Evolutionary conservation across 495 filamentous ascomycete genomes (phyloP).

Genomic region (Corynascus novoguineensis): DNA sequence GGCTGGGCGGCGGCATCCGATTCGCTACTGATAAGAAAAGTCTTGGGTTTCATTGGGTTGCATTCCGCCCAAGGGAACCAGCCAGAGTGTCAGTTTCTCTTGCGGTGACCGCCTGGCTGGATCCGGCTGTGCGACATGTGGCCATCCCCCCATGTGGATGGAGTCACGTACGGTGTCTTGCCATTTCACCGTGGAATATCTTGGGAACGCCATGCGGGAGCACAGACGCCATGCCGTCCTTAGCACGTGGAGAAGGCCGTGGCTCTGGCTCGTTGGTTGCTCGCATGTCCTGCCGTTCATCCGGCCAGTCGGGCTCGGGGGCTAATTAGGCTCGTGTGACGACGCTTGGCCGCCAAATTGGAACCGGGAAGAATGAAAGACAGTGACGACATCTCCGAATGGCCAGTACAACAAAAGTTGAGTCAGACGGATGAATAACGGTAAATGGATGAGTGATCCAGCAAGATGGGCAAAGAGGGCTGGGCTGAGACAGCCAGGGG

Average conservation of each 20-base stretch:
- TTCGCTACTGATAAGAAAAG: constrained; percentile 7
- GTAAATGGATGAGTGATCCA: background rate
- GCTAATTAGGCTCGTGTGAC: background rate
- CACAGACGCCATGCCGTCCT: background rate
- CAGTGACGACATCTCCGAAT: background rate
- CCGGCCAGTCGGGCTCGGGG: background rate
- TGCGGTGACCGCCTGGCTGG: background rate
- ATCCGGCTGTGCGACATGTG: background rate
- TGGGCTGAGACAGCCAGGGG: constrained; percentile 1
- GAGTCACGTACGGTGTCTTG: no score
- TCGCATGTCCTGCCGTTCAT: background rate
- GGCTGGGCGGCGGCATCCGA: constrained; percentile 8
- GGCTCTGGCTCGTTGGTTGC: background rate
- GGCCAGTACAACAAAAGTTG: background rate
- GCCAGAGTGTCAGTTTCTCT: background rate
- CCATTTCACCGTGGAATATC: background rate
- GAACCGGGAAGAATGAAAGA: background rate
- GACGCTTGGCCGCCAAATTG: background rate
- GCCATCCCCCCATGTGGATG: no score
- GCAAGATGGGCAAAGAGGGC: background rate
- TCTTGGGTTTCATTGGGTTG: background rate
- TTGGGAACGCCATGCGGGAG: background rate
- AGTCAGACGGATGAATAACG: constrained; percentile 1
- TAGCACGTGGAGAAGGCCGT: constrained; percentile 4
- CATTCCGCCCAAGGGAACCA: background rate